Base-by-base conservation (phyloP, 768 basidiomycete species). In the Pisolithus orientalis region DNA sequence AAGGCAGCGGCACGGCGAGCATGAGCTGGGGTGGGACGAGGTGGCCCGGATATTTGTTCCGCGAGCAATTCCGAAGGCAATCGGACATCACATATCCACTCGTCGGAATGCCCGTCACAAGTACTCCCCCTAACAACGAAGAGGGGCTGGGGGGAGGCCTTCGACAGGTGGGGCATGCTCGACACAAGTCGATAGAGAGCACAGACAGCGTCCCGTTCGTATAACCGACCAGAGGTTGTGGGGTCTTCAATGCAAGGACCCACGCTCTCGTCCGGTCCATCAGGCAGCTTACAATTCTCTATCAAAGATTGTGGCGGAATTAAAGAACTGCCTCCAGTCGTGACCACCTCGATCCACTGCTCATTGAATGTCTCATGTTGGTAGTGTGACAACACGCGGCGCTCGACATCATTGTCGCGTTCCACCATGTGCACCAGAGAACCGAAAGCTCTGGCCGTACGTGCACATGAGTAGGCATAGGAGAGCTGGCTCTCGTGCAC, bases 391-490 rank as follows among this genome's bases (percentile, higher is more conserved):
- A 88, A 51, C 34, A 77, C 72, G 40, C 74, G 78, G 24, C 76
- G 77, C 57, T 86, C 83, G 13, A 63, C 57, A 53, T 80, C 77
- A 55, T 81, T 83, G 4, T 72, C 76, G 55, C 75, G 72, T 62
- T 88, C 81, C 21, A 77, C 73, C 77, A 90, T 78, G 60, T 86
- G 77, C 6, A 89, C 65, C 39, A 86, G 59, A 60, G 80, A 77
- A 53, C 80, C 75, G 51, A 75, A 71, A 39, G 72, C 66, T 7
- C 75, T 76, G 44, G 72, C 62, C 39, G 79, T 71, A 31, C 73
- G 71, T 29, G 78, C 74, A 29, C 78, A 79, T 42, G 75, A 68
- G 59, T 77, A 79, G 13, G 78, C 79, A 62, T 82, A 77, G 4
- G 82, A 83, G 6, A 84, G 61, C 49, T 81, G 80, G 55, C 83